Base-by-base conservation (phyloP, 1,284 basidiomycete species). In the Xanthoconium separans region DNA sequence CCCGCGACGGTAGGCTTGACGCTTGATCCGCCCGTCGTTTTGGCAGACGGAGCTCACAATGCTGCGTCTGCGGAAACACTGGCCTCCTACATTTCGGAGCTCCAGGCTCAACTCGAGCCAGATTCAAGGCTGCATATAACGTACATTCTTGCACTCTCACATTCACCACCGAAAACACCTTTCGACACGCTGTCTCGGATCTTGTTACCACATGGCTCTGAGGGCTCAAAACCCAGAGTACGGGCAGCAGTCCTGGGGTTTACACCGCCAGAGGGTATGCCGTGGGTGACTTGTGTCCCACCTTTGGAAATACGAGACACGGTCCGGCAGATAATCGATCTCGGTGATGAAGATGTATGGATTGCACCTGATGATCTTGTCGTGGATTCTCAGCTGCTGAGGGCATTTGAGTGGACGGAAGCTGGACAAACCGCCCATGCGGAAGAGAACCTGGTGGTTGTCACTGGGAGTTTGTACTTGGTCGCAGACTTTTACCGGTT, bases 21-120 rank as follows among this genome's bases (percentile, higher is more conserved):
- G 33, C 63, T 39, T 45, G 57, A 66, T 45, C 65, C 69, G 18
- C 60, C 76, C 4, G 65, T 75, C 6, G 73, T 95, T 6, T 78
- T 99, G 8, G 87, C 89, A 2, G 97, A 99, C 66, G 97, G 97
- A 4, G 96, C 97, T 1, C 97, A 99, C 70, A 99, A 99, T 66
- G 75, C 85, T n/a, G 86, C 91, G 6, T 95, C 94, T 0, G 82
- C 93, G 0, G 60, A 69, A 18, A 84, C 84, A 0, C 81, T 99
- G 9, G 77, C 85, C 1, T 67, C 75, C 6, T 98, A 95, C 69
- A 73, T 98, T 53, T 76, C 81, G 34, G 67, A 75, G 2, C 54
- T 69, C 18, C 54, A 63, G 31, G 43, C 58, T 72, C 47, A 62
- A 60, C 40, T 59, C 45, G 51, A 52, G 60, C 45, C 62, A 42